Evolutionary conservation across 768 basidiomycete species (phyloP).

Genomic region (Fibroporia radiculosa): DNA sequence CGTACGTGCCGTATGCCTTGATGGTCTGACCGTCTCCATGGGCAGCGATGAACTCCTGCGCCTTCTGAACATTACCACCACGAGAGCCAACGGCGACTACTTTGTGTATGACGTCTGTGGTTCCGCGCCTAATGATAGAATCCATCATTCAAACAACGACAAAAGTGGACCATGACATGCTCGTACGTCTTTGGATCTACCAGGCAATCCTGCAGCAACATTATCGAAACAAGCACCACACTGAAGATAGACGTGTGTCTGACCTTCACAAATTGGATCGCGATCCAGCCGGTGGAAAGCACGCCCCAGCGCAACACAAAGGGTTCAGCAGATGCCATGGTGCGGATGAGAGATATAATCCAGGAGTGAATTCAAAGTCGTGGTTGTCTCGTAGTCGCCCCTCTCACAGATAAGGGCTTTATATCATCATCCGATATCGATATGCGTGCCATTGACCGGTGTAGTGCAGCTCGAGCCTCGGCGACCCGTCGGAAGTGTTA

Average conservation of each 20-base stretch:
- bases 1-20: slow-evolving; percentile 68
- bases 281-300: slow-evolving; percentile 75
- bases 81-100: slow-evolving; percentile 76
- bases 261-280: slow-evolving; percentile 61
- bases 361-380: too few relatives aligned
- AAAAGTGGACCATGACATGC: slow-evolving; percentile 5
- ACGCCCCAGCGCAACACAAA: slow-evolving; percentile 74
- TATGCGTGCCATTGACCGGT: too few relatives aligned
- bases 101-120: slow-evolving; percentile 60
- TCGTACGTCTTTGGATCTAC: slow-evolving; percentile 67
- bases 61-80: slow-evolving; percentile 42
- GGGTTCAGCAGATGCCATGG: slow-evolving; percentile 21
- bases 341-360: too few relatives aligned
- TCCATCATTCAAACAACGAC: not conserved
- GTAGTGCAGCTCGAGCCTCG: too few relatives aligned
- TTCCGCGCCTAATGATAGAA: slow-evolving; percentile 41
- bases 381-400: too few relatives aligned
- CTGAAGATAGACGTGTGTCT: slow-evolving; percentile 3
- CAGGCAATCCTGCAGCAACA: slow-evolving; percentile 51
- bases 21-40: slow-evolving; percentile 45
- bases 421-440: too few relatives aligned
- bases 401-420: too few relatives aligned
- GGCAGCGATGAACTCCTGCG: slow-evolving; percentile 56
- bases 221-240: not conserved
- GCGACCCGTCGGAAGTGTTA: too few relatives aligned